Percentiles rank a stretch among this genome's conserved stretches.
phyloP scores from a whole-genome alignment of 768 basidiomycete species.

The Tulasnella sp. region DNA sequence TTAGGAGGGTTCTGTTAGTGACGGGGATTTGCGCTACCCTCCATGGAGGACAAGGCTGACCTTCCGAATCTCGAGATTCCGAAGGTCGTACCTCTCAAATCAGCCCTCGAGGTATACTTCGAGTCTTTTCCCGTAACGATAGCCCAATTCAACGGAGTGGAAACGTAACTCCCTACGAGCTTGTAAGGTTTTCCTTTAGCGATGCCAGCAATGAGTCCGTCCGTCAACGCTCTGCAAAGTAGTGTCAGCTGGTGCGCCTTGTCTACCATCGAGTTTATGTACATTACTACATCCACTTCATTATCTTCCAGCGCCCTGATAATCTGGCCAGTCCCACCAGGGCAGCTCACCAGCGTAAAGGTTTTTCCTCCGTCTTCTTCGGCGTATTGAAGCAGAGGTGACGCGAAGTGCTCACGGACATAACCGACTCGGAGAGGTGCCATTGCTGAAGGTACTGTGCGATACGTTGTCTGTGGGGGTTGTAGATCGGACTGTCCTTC shows the following conservation, averaged over 20 bases:
- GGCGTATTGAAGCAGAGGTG: constrained; percentile 73
- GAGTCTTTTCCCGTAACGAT: constrained; percentile 80
- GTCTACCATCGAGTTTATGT: constrained; percentile 16
- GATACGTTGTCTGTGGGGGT: background rate
- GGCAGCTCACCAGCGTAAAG: constrained; percentile 81
- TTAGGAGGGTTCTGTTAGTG: constrained; percentile 54
- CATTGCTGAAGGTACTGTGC: background rate
- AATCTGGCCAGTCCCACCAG: constrained; percentile 79
- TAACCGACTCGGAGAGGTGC: constrained; percentile 15
- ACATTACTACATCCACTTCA: constrained; percentile 79
- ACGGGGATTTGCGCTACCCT: too few species aligned
- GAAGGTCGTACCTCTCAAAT: constrained; percentile 69
- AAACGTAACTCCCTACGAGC: constrained; percentile 85
- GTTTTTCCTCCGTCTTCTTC: constrained; percentile 55
- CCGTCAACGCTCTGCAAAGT: constrained; percentile 64
- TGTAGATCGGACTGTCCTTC: background rate
- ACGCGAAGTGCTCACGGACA: constrained; percentile 83
- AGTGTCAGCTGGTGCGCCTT: background rate
- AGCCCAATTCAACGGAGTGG: constrained; percentile 43
- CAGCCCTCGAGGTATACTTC: constrained; percentile 52
- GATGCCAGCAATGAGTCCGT: constrained; percentile 82
- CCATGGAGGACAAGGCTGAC: constrained; percentile 27
- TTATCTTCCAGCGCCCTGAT: constrained; percentile 62
- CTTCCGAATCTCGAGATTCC: constrained; percentile 87
- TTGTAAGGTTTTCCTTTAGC: constrained; percentile 88